Base-by-base conservation (phyloP, 2,329 filamentous ascomycete genomes). In the Colletotrichum siamense region DNA sequence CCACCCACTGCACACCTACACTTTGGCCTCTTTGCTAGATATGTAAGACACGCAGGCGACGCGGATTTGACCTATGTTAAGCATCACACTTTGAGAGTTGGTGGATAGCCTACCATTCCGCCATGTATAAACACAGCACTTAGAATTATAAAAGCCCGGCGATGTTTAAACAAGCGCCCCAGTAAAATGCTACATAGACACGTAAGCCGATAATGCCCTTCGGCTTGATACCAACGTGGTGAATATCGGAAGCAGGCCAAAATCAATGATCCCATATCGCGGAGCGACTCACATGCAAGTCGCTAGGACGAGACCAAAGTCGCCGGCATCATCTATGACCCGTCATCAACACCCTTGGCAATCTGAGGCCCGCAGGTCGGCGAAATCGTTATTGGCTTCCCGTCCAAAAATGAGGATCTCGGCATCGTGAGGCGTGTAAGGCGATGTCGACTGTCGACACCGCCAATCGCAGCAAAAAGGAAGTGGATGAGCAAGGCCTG, bases 331-430 rank as follows among this genome's bases (percentile, higher is more conserved):
- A 8, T 44, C 36, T 18, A 18, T 44, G 16, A 44, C 8, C 36
- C 36, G 16, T 44, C 16, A 4, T 6, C 36, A 44, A 44, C 2
- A 10, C 16, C 16, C 36, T n/a, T 44, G 36, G 16, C 16, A n/a
- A 18, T 18, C 36, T 44, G 1, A 1, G 16, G 16, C 36, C 16
- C 16, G 5, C 36, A 3, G 36, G 36, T 44, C 16, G 15, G 34
- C 15, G 15, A 0, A 36, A 36, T 36, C 16, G 36, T 9, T 44
- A 4, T 4, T 1, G 5, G 2, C 36, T 0, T 44, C 36, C 16
- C 15, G 36, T 18, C 8, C 36, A 39, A 39, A 9, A 18, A 44
- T 0, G 2, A 44, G 5, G 8, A 44, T 44, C 36, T 44, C 36
- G 16, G 36, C 36, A 44, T 44, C 36, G 8, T 44, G 8, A 4